Evolutionary conservation across 495 filamentous ascomycete species (phyloP).

Genomic region (Chaetomium cochliodes): DNA sequence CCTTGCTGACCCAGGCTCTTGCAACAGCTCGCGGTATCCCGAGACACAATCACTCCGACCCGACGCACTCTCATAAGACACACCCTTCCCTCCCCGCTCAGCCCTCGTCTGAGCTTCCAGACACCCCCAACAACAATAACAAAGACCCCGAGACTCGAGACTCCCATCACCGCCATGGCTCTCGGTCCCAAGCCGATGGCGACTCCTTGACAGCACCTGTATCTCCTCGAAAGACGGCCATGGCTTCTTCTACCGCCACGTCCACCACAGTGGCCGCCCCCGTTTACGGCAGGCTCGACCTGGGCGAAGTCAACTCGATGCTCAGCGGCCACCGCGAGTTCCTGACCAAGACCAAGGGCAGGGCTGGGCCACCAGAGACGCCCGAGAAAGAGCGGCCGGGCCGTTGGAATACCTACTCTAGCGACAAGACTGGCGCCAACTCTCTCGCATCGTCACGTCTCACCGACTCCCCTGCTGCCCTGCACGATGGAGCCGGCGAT

Average conservation of each 20-base stretch:
- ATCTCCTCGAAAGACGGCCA: conserved; percentile 29
- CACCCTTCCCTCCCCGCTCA: conserved; percentile 20
- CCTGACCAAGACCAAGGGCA: conserved; percentile 37
- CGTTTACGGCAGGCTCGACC: conserved; percentile 31
- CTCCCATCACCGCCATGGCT: conserved; percentile 39
- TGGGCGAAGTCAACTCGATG: conserved; percentile 39
- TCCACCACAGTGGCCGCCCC: conserved; percentile 25
- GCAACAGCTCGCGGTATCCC: conserved; percentile 53
- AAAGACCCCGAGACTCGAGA: conserved; percentile 27
- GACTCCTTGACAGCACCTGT: conserved; percentile 36
- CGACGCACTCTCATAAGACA: conserved; percentile 29
- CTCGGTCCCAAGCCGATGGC: conserved; percentile 28
- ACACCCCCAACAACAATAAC: conserved; percentile 23
- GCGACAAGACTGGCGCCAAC: conserved; percentile 22
- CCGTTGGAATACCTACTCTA: conserved; percentile 18
- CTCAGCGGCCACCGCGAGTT: conserved; percentile 40
- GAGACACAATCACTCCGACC: conserved; percentile 28
- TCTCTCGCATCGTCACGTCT: conserved; percentile 20
- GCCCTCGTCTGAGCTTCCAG: conserved; percentile 15
- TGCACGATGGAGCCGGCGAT: conserved; percentile 27
- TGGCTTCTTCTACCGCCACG: conserved; percentile 27
- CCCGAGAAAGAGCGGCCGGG: conserved; percentile 36
- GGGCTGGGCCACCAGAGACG: conserved; percentile 42
- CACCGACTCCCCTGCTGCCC: conserved; percentile 20
- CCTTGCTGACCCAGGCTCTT: conserved; percentile 52